Evolutionary conservation across 2,329 filamentous ascomycete species (phyloP), one percentile per base, ranked within the genome.

Genomic region (Aaosphaeria arxii): DNA sequence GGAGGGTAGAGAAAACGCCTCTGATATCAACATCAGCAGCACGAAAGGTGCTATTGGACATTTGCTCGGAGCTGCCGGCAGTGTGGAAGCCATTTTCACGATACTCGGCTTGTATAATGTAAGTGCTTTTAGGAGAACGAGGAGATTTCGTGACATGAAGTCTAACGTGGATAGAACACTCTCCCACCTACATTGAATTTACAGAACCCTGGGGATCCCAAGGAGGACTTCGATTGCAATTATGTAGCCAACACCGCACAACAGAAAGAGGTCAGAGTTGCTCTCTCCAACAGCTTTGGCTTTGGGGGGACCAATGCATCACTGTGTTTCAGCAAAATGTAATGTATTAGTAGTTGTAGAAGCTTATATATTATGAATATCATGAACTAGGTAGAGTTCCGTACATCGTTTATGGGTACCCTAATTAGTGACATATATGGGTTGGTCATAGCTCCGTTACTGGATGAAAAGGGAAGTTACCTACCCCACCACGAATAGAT

Each of bases 261-360:
- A 69, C 70, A 87, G 45, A 85, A 83, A 55, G 66, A 77, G 2
- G 82, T 97, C 7, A 74, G 83, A 48, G 86, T 92, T 24, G 89
- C 88, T 5, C 61, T 99, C 49, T 94, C 89, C 4, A 99, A 99
- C 64, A 97, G 92, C 67, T 99, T 99, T 73, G 94, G 94, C 0
- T 99, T 99, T 74, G 94, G 94, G 7, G 94, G 94, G 11, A 97
- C 92, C 1, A 99, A 99, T 73, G 91, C 92, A 39, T 91, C 85
- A 46, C 74, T 99, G 35, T 91, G 91, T 45, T 92, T 97, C 61
- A 79, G 79, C 6, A 79, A 74, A 55, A 46, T 66, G 49, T 71
- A 66, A 44, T 29, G 9, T 38, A 11, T 5, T 13, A 32, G 9
- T 32, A 5, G 13, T 24, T 24, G 17, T 2, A 3, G 7, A 5